Conservation (phyloP, 164 flowering plant species). For the Platanus orientalis region DNA sequence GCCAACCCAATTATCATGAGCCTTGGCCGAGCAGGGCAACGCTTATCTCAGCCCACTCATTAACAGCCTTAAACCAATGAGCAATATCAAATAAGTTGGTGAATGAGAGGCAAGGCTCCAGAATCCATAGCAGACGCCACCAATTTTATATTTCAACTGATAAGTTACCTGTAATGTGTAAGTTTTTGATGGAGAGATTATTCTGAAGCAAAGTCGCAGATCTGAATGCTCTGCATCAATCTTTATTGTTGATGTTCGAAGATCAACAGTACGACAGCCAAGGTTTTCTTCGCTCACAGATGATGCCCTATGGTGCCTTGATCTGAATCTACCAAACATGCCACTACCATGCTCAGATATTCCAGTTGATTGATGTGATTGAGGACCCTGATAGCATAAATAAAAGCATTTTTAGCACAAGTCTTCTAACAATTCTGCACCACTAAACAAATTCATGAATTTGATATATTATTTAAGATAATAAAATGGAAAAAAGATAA, state of each 20-base stretch:
- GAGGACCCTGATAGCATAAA: slow-evolving; percentile 42
- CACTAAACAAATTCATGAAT: too few relatives aligned
- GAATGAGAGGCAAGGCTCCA: neutral
- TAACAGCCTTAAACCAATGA: too few relatives aligned
- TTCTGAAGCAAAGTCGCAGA: slow-evolving; percentile 84
- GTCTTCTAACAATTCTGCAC: too few relatives aligned
- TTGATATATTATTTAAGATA: too few relatives aligned
- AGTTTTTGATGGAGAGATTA: slow-evolving; percentile 75
- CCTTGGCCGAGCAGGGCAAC: too few relatives aligned
- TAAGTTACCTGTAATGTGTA: slow-evolving; percentile 75
- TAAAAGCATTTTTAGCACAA: slow-evolving; percentile 3
- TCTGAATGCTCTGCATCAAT: slow-evolving; percentile 88
- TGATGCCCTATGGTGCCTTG: slow-evolving; percentile 49
- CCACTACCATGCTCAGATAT: slow-evolving; percentile 52
- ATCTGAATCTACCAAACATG: slow-evolving; percentile 77
- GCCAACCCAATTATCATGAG: too few relatives aligned
- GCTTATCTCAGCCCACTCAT: too few relatives aligned
- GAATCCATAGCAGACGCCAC: neutral
- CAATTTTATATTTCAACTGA: neutral
- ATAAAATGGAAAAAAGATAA: too few relatives aligned
- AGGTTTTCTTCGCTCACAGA: slow-evolving; percentile 50
- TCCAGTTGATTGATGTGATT: slow-evolving; percentile 38
- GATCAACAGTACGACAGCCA: slow-evolving; percentile 65
- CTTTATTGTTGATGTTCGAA: slow-evolving; percentile 72
- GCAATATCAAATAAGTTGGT: neutral